A percentile compares a stretch with the other conserved stretches of the same genome.
phyloP scores from a whole-genome alignment of 805 yeast species.

The Spathaspora boniae region DNA sequence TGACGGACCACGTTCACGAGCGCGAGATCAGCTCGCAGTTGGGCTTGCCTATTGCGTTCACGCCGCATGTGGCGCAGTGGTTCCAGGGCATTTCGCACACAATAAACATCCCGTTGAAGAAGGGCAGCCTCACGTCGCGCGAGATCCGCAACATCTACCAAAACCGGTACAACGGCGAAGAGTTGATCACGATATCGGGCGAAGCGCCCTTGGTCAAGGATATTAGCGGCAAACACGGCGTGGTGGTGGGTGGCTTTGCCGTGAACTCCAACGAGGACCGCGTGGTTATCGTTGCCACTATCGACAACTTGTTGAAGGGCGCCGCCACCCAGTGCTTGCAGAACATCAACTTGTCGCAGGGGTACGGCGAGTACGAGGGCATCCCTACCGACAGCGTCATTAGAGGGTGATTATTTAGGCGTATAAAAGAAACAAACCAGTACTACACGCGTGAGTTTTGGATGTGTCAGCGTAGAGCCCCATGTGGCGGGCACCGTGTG shows the following conservation, averaged over 20 bases:
- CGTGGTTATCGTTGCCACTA: slow-evolving; percentile 91
- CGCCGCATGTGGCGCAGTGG: slow-evolving; percentile 99
- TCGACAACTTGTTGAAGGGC: slow-evolving; percentile 94
- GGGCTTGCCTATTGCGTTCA: slow-evolving; percentile 78
- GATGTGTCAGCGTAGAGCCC: not conserved
- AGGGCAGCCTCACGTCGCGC: slow-evolving; percentile 64
- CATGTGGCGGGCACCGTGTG: not conserved
- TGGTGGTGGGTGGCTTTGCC: slow-evolving; percentile 92
- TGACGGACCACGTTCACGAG: slow-evolving; percentile 97
- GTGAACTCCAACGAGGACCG: slow-evolving; percentile 85
- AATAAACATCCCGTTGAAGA: slow-evolving; percentile 79
- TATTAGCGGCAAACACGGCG: slow-evolving; percentile 91
- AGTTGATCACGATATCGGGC: slow-evolving; percentile 78
- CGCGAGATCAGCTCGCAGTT: slow-evolving; percentile 82
- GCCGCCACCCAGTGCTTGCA: slow-evolving; percentile 99
- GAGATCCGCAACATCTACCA: slow-evolving; percentile 83
- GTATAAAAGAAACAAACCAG: no score
- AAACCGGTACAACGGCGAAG: slow-evolving; percentile 84
- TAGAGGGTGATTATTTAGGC: slow-evolving; percentile 44
- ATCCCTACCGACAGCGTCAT: slow-evolving; percentile 71
- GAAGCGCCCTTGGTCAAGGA: slow-evolving; percentile 93
- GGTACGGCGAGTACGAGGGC: slow-evolving; percentile 92
- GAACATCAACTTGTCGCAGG: slow-evolving; percentile 85
- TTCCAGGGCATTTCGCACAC: slow-evolving; percentile 97
- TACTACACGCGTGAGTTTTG: not conserved